Evolutionary conservation across 495 filamentous ascomycete species (phyloP).

Genomic region (Lentithecium fluviatile): DNA sequence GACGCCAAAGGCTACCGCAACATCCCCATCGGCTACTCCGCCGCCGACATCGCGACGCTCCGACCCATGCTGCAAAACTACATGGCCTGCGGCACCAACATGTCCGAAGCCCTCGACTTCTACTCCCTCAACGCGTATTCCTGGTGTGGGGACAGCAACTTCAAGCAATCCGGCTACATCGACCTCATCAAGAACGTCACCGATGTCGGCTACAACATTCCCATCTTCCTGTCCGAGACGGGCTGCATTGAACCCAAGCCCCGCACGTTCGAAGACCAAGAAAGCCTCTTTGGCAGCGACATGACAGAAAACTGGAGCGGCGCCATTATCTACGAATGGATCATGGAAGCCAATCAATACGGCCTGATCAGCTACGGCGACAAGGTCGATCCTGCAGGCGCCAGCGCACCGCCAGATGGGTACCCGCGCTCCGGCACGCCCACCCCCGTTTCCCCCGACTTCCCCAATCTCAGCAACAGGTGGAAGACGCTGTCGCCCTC

Average conservation of each 20-base stretch:
- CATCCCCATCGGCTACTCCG: slow-evolving; percentile 85
- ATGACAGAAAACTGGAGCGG: slow-evolving; percentile 80
- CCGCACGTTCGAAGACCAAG: slow-evolving; percentile 73
- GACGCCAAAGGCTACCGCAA: slow-evolving; percentile 74
- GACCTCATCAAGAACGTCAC: slow-evolving; percentile 59
- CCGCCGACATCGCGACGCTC: slow-evolving; percentile 78
- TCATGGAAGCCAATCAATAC: slow-evolving; percentile 80
- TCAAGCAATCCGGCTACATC: slow-evolving; percentile 66
- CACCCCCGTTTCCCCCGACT: slow-evolving; percentile 72
- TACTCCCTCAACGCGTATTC: slow-evolving; percentile 84
- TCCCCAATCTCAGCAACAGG: slow-evolving; percentile 68
- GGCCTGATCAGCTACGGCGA: slow-evolving; percentile 79
- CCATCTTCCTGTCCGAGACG: slow-evolving; percentile 54
- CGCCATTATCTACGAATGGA: slow-evolving; percentile 87
- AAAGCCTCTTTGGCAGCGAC: slow-evolving; percentile 67
- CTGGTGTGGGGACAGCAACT: slow-evolving; percentile 73
- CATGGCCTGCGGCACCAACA: slow-evolving; percentile 69
- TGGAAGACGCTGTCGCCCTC: slow-evolving; percentile 73
- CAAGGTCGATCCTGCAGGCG: slow-evolving; percentile 48
- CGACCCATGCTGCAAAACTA: slow-evolving; percentile 89
- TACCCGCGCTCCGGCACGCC: slow-evolving; percentile 71
- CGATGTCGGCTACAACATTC: slow-evolving; percentile 58
- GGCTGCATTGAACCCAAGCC: slow-evolving; percentile 60
- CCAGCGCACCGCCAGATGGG: slow-evolving; percentile 59
- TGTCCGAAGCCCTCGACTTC: slow-evolving; percentile 74